phyloP scores from a whole-genome alignment of 345 rosid genomes.

The Boechera divaricarpa region DNA sequence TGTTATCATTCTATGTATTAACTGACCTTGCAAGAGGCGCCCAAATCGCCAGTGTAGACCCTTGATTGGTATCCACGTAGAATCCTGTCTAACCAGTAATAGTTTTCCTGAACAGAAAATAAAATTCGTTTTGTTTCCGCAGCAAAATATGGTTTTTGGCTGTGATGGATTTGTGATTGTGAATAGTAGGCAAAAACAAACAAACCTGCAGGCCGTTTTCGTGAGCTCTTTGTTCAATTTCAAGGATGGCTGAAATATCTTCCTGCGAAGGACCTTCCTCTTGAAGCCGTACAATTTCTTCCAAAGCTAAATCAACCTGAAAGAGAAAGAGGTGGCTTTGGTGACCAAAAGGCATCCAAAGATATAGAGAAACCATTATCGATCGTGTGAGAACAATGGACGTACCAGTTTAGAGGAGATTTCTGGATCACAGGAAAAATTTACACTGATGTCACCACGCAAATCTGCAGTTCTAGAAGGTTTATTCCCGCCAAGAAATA shows the following conservation, averaged over 20 bases:
- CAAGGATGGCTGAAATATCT: slow-evolving; percentile 77
- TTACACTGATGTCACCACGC: slow-evolving; percentile 82
- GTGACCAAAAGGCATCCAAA: slow-evolving; percentile 29
- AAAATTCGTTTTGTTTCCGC: slow-evolving; percentile 3
- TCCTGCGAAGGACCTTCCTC: slow-evolving; percentile 78
- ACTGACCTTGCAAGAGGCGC: slow-evolving; percentile 65
- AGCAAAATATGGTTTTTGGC: slow-evolving; percentile 4
- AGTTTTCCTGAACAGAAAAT: slow-evolving; percentile 47
- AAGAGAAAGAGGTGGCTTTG: slow-evolving; percentile 16
- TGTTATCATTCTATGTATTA: too few relatives aligned
- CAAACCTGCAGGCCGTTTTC: slow-evolving; percentile 86
- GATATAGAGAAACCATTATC: background rate
- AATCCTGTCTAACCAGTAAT: slow-evolving; percentile 62
- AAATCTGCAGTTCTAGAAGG: slow-evolving; percentile 90
- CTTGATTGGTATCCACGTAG: slow-evolving; percentile 81
- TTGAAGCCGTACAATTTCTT: slow-evolving; percentile 80
- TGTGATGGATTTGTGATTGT: slow-evolving; percentile 1
- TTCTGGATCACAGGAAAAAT: slow-evolving; percentile 92
- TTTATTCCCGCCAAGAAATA: slow-evolving; percentile 80
- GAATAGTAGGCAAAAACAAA: background rate
- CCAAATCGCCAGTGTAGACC: slow-evolving; percentile 69
- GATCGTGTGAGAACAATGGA: background rate
- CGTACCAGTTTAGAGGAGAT: slow-evolving; percentile 79
- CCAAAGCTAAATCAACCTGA: slow-evolving; percentile 88
- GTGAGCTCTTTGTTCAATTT: slow-evolving; percentile 94